A percentile compares a stretch with the other conserved stretches of the same genome.
Evolutionary conservation across 1,284 basidiomycete genomes (phyloP).

Genomic region (Exobasidium rhododendri): DNA sequence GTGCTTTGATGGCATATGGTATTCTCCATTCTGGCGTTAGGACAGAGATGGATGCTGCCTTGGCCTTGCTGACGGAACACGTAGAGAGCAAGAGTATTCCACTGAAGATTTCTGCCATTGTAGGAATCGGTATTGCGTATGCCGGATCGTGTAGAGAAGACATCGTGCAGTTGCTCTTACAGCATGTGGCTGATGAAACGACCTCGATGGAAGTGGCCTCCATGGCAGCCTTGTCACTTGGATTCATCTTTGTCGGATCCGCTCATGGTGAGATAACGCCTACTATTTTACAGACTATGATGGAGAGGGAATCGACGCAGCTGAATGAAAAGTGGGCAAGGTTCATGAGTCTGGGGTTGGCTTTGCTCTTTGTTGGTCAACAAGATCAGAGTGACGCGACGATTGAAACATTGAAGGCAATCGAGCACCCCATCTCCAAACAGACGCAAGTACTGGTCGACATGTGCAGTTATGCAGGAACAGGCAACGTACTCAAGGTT

Average conservation of each 20-base stretch:
- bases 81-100: slow-evolving; percentile 81
- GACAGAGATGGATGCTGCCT: slow-evolving; percentile 88
- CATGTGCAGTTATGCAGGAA: slow-evolving; percentile 90
- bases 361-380: slow-evolving; percentile 75
- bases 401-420: slow-evolving; percentile 88
- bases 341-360: slow-evolving; percentile 85
- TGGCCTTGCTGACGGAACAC: slow-evolving; percentile 86
- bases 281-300: slow-evolving; percentile 84
- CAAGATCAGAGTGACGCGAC: slow-evolving; percentile 78
- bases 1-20: slow-evolving; percentile 90
- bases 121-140: slow-evolving; percentile 74
- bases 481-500: slow-evolving; percentile 91
- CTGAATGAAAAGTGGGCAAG: slow-evolving; percentile 74
- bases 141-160: slow-evolving; percentile 88
- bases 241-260: slow-evolving; percentile 93
- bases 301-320: slow-evolving; percentile 60
- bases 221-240: slow-evolving; percentile 80
- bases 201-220: slow-evolving; percentile 82
- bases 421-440: slow-evolving; percentile 87
- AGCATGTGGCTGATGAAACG: slow-evolving; percentile 50
- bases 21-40: slow-evolving; percentile 85
- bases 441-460: slow-evolving; percentile 90
- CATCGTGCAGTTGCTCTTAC: slow-evolving; percentile 57
- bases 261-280: slow-evolving; percentile 89
- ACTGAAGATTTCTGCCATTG: slow-evolving; percentile 81